Conservation (phyloP, 2,329 filamentous ascomycete genomes). For the Fonsecaea multimorphosa region DNA sequence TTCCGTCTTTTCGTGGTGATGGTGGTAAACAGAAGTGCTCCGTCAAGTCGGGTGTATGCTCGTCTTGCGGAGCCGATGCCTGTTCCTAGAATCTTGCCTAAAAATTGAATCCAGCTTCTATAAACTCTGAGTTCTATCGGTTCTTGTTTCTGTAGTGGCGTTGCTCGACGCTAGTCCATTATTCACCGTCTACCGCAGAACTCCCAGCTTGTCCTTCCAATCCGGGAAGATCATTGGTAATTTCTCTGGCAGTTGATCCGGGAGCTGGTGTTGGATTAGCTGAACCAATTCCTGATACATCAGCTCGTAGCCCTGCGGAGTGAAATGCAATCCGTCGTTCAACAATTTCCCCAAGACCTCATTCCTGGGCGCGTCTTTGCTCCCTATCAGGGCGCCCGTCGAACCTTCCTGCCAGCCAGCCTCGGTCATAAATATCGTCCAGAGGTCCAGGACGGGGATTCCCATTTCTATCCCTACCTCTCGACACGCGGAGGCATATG, state of each 20-base stretch:
- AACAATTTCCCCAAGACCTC: slow-evolving; percentile 46
- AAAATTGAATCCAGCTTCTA: slow-evolving; percentile 27
- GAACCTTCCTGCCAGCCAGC: slow-evolving; percentile 58
- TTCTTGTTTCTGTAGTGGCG: background rate
- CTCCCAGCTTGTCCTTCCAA: slow-evolving; percentile 48
- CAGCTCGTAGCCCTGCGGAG: slow-evolving; percentile 61
- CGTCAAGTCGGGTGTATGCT: slow-evolving; percentile 14
- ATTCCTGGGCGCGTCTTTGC: slow-evolving; percentile 63
- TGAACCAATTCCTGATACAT: slow-evolving; percentile 61
- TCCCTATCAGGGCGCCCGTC: slow-evolving; percentile 59
- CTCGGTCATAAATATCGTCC: slow-evolving; percentile 74
- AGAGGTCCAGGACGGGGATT: slow-evolving; percentile 77
- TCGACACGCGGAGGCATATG: slow-evolving; percentile 70
- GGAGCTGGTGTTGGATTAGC: slow-evolving; percentile 58
- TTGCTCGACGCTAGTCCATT: background rate
- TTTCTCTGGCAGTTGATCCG: slow-evolving; percentile 60
- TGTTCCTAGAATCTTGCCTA: slow-evolving; percentile 30
- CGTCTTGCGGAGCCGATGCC: slow-evolving; percentile 15
- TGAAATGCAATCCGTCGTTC: slow-evolving; percentile 62
- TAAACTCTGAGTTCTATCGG: background rate
- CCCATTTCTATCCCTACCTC: slow-evolving; percentile 63
- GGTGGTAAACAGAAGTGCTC: slow-evolving; percentile 14
- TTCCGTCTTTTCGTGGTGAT: slow-evolving; percentile 9
- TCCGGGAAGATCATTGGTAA: slow-evolving; percentile 60
- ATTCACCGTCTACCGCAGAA: background rate